phyloP scores from a whole-genome alignment of 257 asterid species.

The Salvia splendens region DNA sequence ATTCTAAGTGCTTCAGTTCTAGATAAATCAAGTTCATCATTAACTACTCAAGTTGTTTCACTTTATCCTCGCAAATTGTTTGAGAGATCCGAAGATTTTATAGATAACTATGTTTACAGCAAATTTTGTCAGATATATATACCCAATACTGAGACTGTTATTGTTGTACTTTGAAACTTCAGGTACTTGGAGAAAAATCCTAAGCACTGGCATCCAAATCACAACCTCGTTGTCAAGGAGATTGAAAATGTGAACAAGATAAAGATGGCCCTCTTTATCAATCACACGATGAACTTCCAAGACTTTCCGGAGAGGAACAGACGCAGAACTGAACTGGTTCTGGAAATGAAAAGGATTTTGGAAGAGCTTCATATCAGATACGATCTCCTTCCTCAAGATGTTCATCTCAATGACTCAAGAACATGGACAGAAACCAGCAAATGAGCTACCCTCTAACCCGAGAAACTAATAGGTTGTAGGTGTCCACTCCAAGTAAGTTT shows the following conservation, averaged over 20 bases:
- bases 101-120: neutral
- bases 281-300: constrained; percentile 95
- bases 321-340: constrained; percentile 66
- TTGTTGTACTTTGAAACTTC: constrained; percentile 26
- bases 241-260: constrained; percentile 88
- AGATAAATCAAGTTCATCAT: neutral
- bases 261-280: constrained; percentile 73
- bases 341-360: constrained; percentile 76
- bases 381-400: constrained; percentile 87
- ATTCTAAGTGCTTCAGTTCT: neutral
- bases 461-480: neutral
- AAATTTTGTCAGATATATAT: neutral
- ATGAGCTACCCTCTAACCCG: constrained; percentile 32
- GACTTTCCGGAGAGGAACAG: constrained; percentile 64
- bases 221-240: constrained; percentile 82
- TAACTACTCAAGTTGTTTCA: neutral
- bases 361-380: constrained; percentile 78
- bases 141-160: too few relatives aligned
- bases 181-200: constrained; percentile 82
- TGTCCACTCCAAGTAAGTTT: neutral
- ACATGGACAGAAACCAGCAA: constrained; percentile 34
- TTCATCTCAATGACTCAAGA: constrained; percentile 54
- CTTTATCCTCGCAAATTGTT: neutral
- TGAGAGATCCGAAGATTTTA: neutral
- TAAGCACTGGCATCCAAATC: constrained; percentile 80